Evolutionary conservation across 2,329 filamentous ascomycete species (phyloP), one percentile per base, ranked within the genome.

Genomic region (Penicillium sp.): DNA sequence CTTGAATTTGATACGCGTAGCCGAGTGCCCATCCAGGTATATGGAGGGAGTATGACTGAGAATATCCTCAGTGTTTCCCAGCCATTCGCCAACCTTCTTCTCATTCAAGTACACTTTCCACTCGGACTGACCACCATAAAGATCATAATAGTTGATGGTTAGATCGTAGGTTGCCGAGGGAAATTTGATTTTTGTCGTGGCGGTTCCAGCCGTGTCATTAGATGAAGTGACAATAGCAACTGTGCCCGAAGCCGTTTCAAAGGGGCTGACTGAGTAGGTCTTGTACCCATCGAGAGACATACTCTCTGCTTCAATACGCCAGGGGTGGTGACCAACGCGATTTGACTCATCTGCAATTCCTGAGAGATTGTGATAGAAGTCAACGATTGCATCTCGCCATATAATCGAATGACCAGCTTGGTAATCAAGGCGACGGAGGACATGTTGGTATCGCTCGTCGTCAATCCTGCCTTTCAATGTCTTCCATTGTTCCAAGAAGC

Each of bases 381-480:
- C 74, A 61, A 74, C 82, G 70, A 90, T 83, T 1, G 83, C 78
- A 62, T 89, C 87, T 12, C 87, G 78, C 87, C 87, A 90, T 13
- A 89, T 83, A 15, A 90, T 76, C 0, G 85, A 78, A 68, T 90
- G 87, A 0, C 86, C 87, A 0, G 87, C 84, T 67, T 89, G 87
- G 65, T 84, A 90, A 1, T 71, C 72, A 9, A 87, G 78, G 2
- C 83, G 79, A 69, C 80, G 84, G 0, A 83, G 72, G 27, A 83
- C 77, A 40, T 88, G 77, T 4, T 83, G 73, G 27, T 52, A 52
- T 10, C 53, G 49, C 7, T 52, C 32, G 15, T 56, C 47, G 23
- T 58, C 55, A 18, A 58, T 41, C 18, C 49, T 33, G 2, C 50
- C 50, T 4, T 47, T 29, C 21, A 58, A 21, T 13, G 74, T 71